Evolutionary conservation across 2,329 filamentous ascomycete genomes (phyloP).

Genomic region (Grosmannia clavigera): DNA sequence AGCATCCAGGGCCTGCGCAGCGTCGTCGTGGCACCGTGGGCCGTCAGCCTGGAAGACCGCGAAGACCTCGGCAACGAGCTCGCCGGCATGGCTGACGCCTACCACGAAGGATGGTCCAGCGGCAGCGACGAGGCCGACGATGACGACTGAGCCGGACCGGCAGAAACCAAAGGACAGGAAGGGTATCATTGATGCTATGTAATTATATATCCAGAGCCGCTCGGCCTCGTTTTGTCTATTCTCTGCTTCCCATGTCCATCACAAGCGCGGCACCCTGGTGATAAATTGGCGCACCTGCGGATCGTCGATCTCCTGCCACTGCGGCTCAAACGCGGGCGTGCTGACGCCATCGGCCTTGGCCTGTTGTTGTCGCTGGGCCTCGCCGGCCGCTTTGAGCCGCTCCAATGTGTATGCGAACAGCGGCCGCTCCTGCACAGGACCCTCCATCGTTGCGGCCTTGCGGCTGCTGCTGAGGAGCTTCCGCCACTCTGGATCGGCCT

Average conservation of each 20-base stretch:
- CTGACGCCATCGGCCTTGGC: constrained; percentile 11
- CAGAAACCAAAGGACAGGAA: not conserved
- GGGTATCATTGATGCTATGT: not conserved
- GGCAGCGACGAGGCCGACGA: constrained; percentile 59
- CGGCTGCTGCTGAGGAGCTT: constrained; percentile 5
- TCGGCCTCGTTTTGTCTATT: not conserved
- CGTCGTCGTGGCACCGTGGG: constrained; percentile 36
- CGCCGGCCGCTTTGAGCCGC: constrained; percentile 8
- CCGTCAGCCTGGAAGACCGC: constrained; percentile 62
- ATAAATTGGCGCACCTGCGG: constrained; percentile 11
- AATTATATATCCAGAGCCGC: not conserved
- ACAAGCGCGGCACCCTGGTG: constrained; percentile 6
- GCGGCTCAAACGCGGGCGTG: constrained; percentile 8
- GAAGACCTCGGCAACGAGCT: constrained; percentile 74
- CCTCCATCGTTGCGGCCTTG: not conserved
- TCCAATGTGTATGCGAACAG: constrained; percentile 12
- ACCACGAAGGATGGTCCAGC: constrained; percentile 77
- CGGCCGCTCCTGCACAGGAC: constrained; percentile 7
- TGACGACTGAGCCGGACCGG: constrained; percentile 24
- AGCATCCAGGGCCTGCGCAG: constrained; percentile 54
- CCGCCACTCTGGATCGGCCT: constrained; percentile 8
- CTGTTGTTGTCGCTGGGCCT: constrained; percentile 7
- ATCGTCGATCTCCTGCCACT: constrained; percentile 12
- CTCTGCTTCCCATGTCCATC: constrained; percentile 4
- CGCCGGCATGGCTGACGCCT: constrained; percentile 73